A percentile compares a stretch with the other conserved stretches of the same genome.
Conservation (phyloP, 73 alveolate genomes). For the Paramecium octaurelia region DNA sequence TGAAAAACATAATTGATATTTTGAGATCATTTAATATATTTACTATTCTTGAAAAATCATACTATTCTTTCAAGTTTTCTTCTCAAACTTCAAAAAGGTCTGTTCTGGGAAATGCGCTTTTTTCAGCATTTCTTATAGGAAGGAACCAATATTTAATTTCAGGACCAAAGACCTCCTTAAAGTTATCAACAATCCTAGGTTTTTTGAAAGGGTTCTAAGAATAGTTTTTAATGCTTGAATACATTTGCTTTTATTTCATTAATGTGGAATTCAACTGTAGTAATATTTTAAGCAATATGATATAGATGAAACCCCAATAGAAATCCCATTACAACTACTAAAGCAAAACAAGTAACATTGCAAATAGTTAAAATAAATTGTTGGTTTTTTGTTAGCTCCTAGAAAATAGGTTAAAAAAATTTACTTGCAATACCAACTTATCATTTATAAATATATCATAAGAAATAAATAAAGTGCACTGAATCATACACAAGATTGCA, state of each 20-base stretch:
- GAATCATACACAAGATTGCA: conserved; percentile 14
- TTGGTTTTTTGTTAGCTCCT: neutral
- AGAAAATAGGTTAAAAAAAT: neutral
- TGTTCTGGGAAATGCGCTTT: conserved; percentile 19
- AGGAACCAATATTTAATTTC: neutral
- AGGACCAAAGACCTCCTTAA: conserved; percentile 3
- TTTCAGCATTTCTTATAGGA: neutral
- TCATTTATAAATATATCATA: neutral
- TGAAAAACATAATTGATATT: neutral
- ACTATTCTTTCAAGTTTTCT: neutral
- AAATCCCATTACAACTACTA: neutral
- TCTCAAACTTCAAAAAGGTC: conserved; percentile 38
- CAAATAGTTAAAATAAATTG: neutral
- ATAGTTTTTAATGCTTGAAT: neutral
- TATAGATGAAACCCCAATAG: conserved; percentile 31
- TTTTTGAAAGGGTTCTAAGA: conserved; percentile 26
- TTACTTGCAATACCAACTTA: neutral
- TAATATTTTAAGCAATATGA: neutral
- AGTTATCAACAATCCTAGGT: conserved; percentile 1
- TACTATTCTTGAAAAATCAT: neutral
- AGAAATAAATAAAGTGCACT: neutral
- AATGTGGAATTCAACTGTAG: conserved; percentile 26
- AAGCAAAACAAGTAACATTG: neutral
- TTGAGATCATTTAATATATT: neutral
- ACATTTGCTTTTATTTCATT: conserved; percentile 26